Base-by-base conservation (phyloP, 2,329 filamentous ascomycete species). In the Xylaria polymorpha region DNA sequence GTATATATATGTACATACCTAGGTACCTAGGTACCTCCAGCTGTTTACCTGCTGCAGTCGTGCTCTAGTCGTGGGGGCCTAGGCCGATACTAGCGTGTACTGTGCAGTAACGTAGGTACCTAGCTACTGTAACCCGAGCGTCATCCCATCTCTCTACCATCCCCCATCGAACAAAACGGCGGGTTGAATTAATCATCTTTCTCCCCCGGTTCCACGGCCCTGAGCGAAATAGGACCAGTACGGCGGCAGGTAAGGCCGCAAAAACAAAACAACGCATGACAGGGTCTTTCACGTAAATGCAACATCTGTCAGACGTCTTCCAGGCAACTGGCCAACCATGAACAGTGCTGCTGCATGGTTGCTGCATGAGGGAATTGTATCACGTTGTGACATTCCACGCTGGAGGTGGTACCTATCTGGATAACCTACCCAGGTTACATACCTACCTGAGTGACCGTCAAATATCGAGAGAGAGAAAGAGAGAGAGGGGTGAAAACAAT, bases 351-450 rank as follows among this genome's bases (percentile, higher is more conserved):
- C 51, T 64, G 66, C 69, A 71, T 44, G 66, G 43, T 37, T 55
- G 55, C 48, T 69, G 64, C 69, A 71, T 70, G 67, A 71, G 67
- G 58, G 69, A 70, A 67, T 67, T 70, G 61, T 63, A 67, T 62
- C 69, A 68, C 46, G 55, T 41, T 43, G 64, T 44, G 58, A 62
- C 39, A 55, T 56, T 53, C 37, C 22, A 68, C 20, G 44, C 32
- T 44, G 60, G 29, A 59, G 20, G 22, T 61, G 43, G 35, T 10
- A 39, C 50, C 22, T 10, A 39, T 41, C 22, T 61, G 15, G 18
- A 15, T 56, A 57, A 20, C 22, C 9, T 35, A 62, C 9, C 10
- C 8, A 63, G 6, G 10, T 35, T 35, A 35, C 32, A 35, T 56
- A 56, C 6, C 12, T 39, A 25, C 25, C 12, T 53, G 32, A 10